Percentiles rank a stretch among this genome's conserved stretches.
phyloP scores from a whole-genome alignment of 2,329 filamentous ascomycete genomes.

The Trichoderma asperellum region DNA sequence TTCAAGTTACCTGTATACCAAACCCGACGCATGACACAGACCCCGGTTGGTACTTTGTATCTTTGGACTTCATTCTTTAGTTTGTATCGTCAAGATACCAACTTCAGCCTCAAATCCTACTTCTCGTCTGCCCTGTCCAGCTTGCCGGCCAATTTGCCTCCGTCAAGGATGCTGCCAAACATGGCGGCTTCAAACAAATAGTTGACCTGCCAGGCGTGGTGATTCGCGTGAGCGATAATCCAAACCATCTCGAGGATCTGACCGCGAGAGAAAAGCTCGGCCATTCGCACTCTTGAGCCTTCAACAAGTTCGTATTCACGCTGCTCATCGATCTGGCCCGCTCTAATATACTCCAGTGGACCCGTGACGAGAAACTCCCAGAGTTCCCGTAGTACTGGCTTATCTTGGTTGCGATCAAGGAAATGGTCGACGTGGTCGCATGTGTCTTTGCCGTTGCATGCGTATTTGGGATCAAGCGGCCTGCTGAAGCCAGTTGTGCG shows the following conservation, averaged over 20 bases:
- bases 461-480: conserved; percentile 29
- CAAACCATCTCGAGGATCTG: conserved; percentile 31
- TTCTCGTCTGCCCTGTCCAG: conserved; percentile 33
- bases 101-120: not conserved
- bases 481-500: conserved; percentile 37
- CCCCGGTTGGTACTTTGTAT: not conserved
- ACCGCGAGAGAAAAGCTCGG: conserved; percentile 34
- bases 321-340: conserved; percentile 30
- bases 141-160: conserved; percentile 38
- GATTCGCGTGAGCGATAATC: conserved; percentile 33
- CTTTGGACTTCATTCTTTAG: not conserved
- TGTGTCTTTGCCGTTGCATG: conserved; percentile 33
- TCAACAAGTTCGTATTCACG: conserved; percentile 30
- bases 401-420: conserved; percentile 19
- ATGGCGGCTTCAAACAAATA: conserved; percentile 41
- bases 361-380: conserved; percentile 31
- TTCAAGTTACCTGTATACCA: too few relatives aligned
- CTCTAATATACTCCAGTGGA: conserved; percentile 31
- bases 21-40: not conserved
- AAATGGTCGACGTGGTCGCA: conserved; percentile 32
- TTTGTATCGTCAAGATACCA: not conserved
- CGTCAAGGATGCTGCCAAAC: conserved; percentile 42
- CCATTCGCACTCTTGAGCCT: conserved; percentile 30
- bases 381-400: conserved; percentile 29
- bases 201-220: conserved; percentile 40